Evolutionary conservation across 495 filamentous ascomycete species (phyloP).

Genomic region (Staphylotrichum longicolle): DNA sequence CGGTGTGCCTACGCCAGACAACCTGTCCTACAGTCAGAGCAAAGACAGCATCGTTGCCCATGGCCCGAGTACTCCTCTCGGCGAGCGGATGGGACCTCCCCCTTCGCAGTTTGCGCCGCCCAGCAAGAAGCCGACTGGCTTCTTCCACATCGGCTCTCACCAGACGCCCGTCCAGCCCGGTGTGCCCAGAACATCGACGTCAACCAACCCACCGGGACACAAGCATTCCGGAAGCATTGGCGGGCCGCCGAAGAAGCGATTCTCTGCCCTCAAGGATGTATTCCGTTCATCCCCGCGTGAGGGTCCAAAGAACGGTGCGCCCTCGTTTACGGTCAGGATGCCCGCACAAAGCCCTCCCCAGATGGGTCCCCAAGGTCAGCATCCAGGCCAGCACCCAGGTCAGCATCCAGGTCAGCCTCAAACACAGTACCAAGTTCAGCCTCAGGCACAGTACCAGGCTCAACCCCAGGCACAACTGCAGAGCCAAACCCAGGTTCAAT

Average conservation of each 20-base stretch:
- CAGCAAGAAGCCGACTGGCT: constrained; percentile 24
- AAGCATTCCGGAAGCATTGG: constrained; percentile 19
- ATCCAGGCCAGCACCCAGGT: constrained; percentile 7
- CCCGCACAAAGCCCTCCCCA: constrained; percentile 5
- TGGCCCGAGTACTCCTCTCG: constrained; percentile 24
- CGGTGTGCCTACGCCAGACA: constrained; percentile 16
- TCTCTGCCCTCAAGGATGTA: constrained; percentile 34
- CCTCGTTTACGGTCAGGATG: constrained; percentile 15
- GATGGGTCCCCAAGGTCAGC: background rate
- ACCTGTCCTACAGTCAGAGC: constrained; percentile 25
- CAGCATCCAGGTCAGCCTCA: constrained; percentile 17
- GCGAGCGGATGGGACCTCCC: constrained; percentile 19
- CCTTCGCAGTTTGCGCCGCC: constrained; percentile 27
- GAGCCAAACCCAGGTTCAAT: constrained; percentile 4
- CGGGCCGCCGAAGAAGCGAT: constrained; percentile 34
- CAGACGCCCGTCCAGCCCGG: constrained; percentile 7
- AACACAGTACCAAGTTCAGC: constrained; percentile 10
- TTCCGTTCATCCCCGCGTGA: constrained; percentile 22
- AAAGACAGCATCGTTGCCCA: constrained; percentile 36
- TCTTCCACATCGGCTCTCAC: constrained; percentile 23
- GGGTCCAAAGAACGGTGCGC: constrained; percentile 3
- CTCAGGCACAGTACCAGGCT: background rate
- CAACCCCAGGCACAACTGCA: constrained; percentile 15
- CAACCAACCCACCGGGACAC: constrained; percentile 16
- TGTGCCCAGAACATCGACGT: constrained; percentile 10